phyloP scores from a whole-genome alignment of 139 green algal species.

The Chara braunii region DNA sequence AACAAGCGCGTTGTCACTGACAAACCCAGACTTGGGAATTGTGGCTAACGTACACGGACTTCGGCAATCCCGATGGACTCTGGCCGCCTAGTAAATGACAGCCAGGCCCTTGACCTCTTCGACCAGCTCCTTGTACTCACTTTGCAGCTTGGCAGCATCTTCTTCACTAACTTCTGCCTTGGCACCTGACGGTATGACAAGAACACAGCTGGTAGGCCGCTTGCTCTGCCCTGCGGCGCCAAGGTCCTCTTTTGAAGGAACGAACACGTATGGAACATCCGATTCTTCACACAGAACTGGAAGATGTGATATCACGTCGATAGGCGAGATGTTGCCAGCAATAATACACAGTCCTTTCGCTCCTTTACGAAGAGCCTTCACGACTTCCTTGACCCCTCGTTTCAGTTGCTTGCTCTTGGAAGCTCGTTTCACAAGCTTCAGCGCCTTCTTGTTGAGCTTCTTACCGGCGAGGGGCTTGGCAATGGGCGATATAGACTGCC shows the following conservation, averaged over 20 bases:
- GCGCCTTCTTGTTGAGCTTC: conserved; percentile 83
- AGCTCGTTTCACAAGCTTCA: conserved; percentile 53
- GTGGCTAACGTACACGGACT: not conserved
- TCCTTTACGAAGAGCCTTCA: conserved; percentile 91
- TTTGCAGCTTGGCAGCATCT: not conserved
- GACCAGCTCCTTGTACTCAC: conserved; percentile 26
- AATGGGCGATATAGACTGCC: conserved; percentile 52
- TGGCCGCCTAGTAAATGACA: not conserved
- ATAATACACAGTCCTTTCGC: conserved; percentile 85
- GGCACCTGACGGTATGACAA: conserved; percentile 64
- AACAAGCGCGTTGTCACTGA: too few species aligned
- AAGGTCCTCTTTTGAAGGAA: conserved; percentile 79
- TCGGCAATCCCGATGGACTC: not conserved
- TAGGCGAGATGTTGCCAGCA: conserved; percentile 92
- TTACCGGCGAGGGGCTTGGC: conserved; percentile 85
- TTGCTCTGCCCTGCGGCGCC: conserved; percentile 90
- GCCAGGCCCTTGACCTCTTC: conserved; percentile 1
- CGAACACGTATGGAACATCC: conserved; percentile 93
- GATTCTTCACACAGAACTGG: conserved; percentile 92
- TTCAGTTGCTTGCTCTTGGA: conserved; percentile 92
- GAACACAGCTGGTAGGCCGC: conserved; percentile 91
- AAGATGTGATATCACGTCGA: conserved; percentile 95
- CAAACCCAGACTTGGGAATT: not conserved
- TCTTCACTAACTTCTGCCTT: conserved; percentile 15
- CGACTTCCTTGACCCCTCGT: conserved; percentile 95